Evolutionary conservation across 2,329 filamentous ascomycete species (phyloP), one percentile per base, ranked within the genome.

Genomic region (Penicillium hesseltinei): DNA sequence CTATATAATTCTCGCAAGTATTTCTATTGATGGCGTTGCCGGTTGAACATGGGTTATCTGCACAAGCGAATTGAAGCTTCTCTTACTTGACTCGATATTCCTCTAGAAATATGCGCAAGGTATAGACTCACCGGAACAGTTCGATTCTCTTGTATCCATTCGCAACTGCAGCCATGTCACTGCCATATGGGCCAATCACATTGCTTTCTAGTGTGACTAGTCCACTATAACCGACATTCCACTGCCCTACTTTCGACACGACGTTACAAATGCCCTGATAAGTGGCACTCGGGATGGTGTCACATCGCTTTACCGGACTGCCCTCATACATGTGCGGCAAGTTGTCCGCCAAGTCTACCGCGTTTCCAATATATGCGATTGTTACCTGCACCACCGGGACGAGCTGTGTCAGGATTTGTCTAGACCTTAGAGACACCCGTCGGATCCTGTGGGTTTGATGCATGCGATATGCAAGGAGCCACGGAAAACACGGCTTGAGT

Each of bases 401-500:
- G n/a, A 69, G 52, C 9, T 72, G 67, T 15, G 68, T 13, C 82
- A 43, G 15, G 17, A 75, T 66, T 88, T 89, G 17, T 84, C 81
- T 42, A 90, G 72, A 25, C 19, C 21, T 25, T 47, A 31, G 31
- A 35, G 71, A 91, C 90, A 51, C 82, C 86, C 29, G 82, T 80
- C 0, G 85, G 89, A 44, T 86, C 87, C 63, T 86, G 84, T 9
- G 92, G 78, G 71, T 92, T 89, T 7, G 58, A 88, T 81, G 59
- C 83, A 82, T 36, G 84, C 88, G 66, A 90, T 81, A 70, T 86
- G 80, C 1, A 84, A 83, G 78, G 73, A 91, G 58, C 83, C 89
- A 60, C 90, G 91, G 2, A 95, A 95, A 95, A 86, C 87, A 65
- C 64, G 68, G 90, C 89, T 66, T 88, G 82, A 56, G 82, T 79